Conservation (phyloP, 495 filamentous ascomycete species). For the Hypoxylon lenormandii region DNA sequence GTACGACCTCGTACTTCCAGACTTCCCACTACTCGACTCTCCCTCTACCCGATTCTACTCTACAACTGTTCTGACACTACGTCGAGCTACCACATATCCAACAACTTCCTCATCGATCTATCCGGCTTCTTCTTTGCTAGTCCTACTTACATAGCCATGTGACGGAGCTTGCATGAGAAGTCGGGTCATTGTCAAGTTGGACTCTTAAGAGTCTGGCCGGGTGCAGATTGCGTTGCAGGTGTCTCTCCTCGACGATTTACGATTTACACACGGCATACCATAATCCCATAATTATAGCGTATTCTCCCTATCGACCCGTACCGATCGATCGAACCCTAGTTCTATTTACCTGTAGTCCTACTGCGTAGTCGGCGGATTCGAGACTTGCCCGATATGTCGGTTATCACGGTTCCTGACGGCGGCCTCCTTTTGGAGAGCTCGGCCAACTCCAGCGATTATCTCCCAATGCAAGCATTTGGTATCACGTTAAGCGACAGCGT, state of each 20-base stretch:
- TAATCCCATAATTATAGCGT: constrained; percentile 3
- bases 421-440: constrained; percentile 62
- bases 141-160: constrained; percentile 46
- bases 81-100: neutral
- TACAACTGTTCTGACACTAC: constrained; percentile 4
- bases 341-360: neutral
- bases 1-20: constrained; percentile 48
- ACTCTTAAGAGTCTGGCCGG: constrained; percentile 52
- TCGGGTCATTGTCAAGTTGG: constrained; percentile 51
- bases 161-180: constrained; percentile 53
- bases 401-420: constrained; percentile 56
- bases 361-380: constrained; percentile 17
- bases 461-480: constrained; percentile 68
- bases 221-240: constrained; percentile 50
- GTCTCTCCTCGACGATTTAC: constrained; percentile 44
- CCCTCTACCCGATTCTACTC: constrained; percentile 22
- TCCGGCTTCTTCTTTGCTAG: constrained; percentile 12
- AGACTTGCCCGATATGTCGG: constrained; percentile 44
- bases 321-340: constrained; percentile 10
- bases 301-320: constrained; percentile 14
- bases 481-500: constrained; percentile 72
- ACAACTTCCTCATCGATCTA: constrained; percentile 3
- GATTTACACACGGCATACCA: constrained; percentile 30
- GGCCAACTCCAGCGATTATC: constrained; percentile 48
- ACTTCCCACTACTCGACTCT: neutral